A percentile compares a stretch with the other conserved stretches of the same genome.
phyloP scores from a whole-genome alignment of 148 eudicot genomes.

The Silene latifolia region DNA sequence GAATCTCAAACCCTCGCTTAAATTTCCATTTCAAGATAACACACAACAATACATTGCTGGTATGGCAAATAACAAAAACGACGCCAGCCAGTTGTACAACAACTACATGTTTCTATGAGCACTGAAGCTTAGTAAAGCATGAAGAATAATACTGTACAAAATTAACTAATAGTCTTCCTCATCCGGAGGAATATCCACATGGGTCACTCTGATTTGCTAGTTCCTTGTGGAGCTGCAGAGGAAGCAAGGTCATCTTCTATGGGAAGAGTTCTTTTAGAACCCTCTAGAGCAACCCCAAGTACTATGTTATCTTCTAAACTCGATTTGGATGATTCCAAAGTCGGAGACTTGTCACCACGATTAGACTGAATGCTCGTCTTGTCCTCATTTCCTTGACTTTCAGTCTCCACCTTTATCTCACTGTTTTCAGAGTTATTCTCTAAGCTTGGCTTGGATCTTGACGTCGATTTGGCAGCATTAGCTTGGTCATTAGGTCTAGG shows the following conservation, averaged over 20 bases:
- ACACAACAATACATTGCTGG: conserved; percentile 3
- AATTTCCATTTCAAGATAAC: neutral
- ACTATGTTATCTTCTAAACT: conserved; percentile 82
- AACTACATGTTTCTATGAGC: conserved; percentile 8
- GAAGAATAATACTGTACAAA: conserved; percentile 5
- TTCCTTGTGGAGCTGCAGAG: conserved; percentile 44
- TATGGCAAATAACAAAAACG: conserved; percentile 17
- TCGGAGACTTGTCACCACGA: conserved; percentile 34
- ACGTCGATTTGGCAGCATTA: conserved; percentile 16
- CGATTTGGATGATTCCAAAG: conserved; percentile 30
- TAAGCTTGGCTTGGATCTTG: conserved; percentile 23
- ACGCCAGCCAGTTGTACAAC: conserved; percentile 7
- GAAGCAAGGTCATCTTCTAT: conserved; percentile 63
- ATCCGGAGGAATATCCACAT: conserved; percentile 37
- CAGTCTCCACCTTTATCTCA: conserved; percentile 5
- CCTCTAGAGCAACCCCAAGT: conserved; percentile 92
- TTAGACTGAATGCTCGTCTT: conserved; percentile 26
- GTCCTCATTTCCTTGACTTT: conserved; percentile 14
- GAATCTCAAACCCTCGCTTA: neutral
- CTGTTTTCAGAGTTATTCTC: conserved; percentile 9
- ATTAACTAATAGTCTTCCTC: conserved; percentile 35
- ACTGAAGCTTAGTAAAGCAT: conserved; percentile 4
- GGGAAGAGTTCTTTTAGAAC: conserved; percentile 91
- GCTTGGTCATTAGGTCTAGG: conserved; percentile 30
- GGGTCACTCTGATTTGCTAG: conserved; percentile 42